Percentiles rank a stretch among this genome's conserved stretches.
These are phyloP conservation scores for Gnaphalium uliginosum DNA, from an alignment of 129 eudicot genomes.

Conservation along the genomic window DNA sequence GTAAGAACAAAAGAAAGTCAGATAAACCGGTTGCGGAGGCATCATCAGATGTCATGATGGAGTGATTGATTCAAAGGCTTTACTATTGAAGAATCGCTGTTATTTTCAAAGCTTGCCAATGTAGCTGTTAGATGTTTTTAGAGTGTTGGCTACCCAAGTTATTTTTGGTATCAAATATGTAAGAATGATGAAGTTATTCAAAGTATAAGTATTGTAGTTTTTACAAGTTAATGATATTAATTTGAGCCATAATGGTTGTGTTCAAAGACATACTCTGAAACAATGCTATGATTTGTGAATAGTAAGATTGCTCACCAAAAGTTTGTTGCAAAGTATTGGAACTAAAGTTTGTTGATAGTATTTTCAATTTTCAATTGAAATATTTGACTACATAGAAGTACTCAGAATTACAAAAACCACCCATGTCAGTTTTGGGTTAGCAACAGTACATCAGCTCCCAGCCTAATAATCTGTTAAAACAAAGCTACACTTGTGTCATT, in stretches of 20 bases:
- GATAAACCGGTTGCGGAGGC: slow-evolving; percentile 32
- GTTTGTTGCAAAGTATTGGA: background rate
- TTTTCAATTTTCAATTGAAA: background rate
- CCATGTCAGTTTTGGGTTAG: background rate
- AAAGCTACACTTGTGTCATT: slow-evolving; percentile 3
- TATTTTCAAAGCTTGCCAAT: slow-evolving; percentile 11
- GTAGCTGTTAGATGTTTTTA: slow-evolving; percentile 14
- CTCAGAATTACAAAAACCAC: background rate
- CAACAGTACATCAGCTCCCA: background rate
- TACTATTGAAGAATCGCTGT: background rate
- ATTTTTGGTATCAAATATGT: slow-evolving; percentile 15
- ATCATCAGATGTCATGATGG: slow-evolving; percentile 67
- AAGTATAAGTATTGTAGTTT: background rate
- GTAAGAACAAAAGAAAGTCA: slow-evolving; percentile 48
- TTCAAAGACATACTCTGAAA: background rate
- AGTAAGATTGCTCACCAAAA: too few relatives aligned
- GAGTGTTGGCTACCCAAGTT: slow-evolving; percentile 18
- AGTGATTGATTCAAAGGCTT: slow-evolving; percentile 27
- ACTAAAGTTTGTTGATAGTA: background rate
- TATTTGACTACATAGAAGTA: background rate
- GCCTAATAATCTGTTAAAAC: slow-evolving; percentile 1
- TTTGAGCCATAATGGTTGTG: too few relatives aligned
- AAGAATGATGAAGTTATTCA: slow-evolving; percentile 27
- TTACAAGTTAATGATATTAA: background rate
- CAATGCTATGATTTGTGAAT: too few relatives aligned